Conservation (phyloP, 805 yeast genomes). For the Lachancea thermotolerans region DNA sequence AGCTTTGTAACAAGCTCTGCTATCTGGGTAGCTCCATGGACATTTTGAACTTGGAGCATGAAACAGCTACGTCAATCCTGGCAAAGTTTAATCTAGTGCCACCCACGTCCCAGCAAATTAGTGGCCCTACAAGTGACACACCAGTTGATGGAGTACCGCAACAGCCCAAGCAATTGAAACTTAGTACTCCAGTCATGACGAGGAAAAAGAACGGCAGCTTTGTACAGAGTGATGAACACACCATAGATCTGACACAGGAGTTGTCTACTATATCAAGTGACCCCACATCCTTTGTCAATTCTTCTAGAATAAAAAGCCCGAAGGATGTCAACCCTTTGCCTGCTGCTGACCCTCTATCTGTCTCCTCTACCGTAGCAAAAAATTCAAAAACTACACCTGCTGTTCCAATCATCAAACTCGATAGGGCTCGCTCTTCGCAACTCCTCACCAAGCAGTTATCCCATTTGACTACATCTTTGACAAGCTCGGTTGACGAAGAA, state of each 20-base stretch:
- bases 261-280: slow-evolving; percentile 4
- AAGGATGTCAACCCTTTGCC: not conserved
- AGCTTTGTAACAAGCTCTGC: slow-evolving; percentile 27
- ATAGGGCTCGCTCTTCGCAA: slow-evolving; percentile 4
- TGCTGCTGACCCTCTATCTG: slow-evolving; percentile 1
- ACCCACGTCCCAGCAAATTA: slow-evolving; percentile 13
- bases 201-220: slow-evolving; percentile 11
- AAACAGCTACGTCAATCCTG: slow-evolving; percentile 27
- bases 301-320: slow-evolving; percentile 20
- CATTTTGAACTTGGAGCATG: slow-evolving; percentile 24
- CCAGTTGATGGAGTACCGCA: not conserved
- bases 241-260: slow-evolving; percentile 6
- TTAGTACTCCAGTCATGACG: slow-evolving; percentile 14
- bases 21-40: slow-evolving; percentile 29
- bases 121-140: not conserved
- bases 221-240: slow-evolving; percentile 2
- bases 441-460: slow-evolving; percentile 6
- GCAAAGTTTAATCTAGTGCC: slow-evolving; percentile 25
- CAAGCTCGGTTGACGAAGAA: slow-evolving; percentile 13
- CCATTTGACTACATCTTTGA: slow-evolving; percentile 7
- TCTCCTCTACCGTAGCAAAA: slow-evolving; percentile 1
- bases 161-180: slow-evolving; percentile 8
- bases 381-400: not conserved
- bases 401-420: not conserved
- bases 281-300: slow-evolving; percentile 21